A percentile compares a stretch with the other conserved stretches of the same genome.
These are phyloP conservation scores for Haematococcus sp. DNA, from an alignment of 139 green algal genomes.

Conservation along the genomic window DNA sequence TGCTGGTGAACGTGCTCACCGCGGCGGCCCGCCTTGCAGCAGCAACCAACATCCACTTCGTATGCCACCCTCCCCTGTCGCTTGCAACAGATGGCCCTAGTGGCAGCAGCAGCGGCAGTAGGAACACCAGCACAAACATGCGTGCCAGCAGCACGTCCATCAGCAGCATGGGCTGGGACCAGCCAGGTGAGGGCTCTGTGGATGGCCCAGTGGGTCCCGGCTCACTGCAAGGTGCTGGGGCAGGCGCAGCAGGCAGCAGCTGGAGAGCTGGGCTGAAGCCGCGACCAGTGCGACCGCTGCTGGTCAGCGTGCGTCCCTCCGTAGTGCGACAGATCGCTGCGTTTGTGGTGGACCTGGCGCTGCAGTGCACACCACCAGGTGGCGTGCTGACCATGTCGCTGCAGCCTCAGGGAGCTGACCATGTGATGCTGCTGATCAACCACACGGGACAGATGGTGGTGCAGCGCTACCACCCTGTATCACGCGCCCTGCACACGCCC, in stretches of 20 bases:
- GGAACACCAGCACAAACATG: background rate
- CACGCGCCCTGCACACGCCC: background rate
- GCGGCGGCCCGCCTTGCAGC: constrained; percentile 15
- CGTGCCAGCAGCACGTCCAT: background rate
- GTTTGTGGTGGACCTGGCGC: constrained; percentile 29
- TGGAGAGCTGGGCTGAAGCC: constrained; percentile 9
- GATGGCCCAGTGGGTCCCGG: background rate
- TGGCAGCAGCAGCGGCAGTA: background rate
- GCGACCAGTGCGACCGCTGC: constrained; percentile 27
- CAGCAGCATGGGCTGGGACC: background rate
- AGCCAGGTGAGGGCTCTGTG: background rate
- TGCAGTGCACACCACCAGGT: constrained; percentile 43
- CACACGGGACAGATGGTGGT: constrained; percentile 32
- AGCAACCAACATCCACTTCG: constrained; percentile 16
- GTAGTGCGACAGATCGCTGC: constrained; percentile 14
- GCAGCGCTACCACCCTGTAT: constrained; percentile 17
- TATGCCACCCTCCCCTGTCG: constrained; percentile 18
- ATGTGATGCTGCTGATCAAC: constrained; percentile 27
- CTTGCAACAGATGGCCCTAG: background rate
- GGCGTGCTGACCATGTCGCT: constrained; percentile 29
- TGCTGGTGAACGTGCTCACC: constrained; percentile 3
- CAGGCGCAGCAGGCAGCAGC: constrained; percentile 1
- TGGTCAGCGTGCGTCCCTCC: constrained; percentile 10
- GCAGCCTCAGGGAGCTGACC: constrained; percentile 12
- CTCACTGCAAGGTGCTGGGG: background rate